Base-by-base conservation (phyloP, 192 early-diverging fungal genomes). In the Podila clonocystis region DNA sequence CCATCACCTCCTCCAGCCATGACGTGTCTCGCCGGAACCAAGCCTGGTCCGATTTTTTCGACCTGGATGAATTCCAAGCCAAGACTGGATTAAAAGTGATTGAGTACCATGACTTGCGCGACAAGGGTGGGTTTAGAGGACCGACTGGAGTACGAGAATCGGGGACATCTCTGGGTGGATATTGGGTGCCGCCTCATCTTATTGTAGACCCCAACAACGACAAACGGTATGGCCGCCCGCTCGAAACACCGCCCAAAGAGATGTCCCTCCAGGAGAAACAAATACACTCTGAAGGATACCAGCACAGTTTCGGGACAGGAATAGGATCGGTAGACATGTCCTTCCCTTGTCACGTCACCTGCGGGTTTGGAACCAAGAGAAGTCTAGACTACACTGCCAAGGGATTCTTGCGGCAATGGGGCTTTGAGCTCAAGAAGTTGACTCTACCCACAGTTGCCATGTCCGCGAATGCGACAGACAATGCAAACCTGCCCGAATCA, bases 361-460 rank as follows among this genome's bases (percentile, higher is more conserved):
- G 64, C n/a, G 64, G 64, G 29, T 65, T 65, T 20, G 64, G 64
- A 6, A 49, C 64, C 7, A 65, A 65, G 30, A 38, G 64, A 6
- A 29, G 48, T 30, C 48, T 65, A 12, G 64, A 65, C 64, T 65
- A 49, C 29, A 65, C 64, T 8, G 64, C 64, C 64, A 65, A 65
- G 48, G 64, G 41, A 4, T 65, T 65, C 49, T 4, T 65, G 9
- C 64, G 64, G 5, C 64, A 65, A 20, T 65, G 64, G 64, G 64
- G 64, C 24, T 65, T 65, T 29, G 38, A 65, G 29, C n/a, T 49
- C 64, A 65, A 65, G 48, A 65, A 65, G 29, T 8, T 49, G 48
- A 65, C 49, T 26, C 49, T 65, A 1, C 64, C 64, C 13, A 50
- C 49, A 19, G 29, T 4, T 48, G 30, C 2, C 13, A 2, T 48